phyloP scores from a whole-genome alignment of 2,329 filamentous ascomycete species.

The Cladosporium halotolerans region DNA sequence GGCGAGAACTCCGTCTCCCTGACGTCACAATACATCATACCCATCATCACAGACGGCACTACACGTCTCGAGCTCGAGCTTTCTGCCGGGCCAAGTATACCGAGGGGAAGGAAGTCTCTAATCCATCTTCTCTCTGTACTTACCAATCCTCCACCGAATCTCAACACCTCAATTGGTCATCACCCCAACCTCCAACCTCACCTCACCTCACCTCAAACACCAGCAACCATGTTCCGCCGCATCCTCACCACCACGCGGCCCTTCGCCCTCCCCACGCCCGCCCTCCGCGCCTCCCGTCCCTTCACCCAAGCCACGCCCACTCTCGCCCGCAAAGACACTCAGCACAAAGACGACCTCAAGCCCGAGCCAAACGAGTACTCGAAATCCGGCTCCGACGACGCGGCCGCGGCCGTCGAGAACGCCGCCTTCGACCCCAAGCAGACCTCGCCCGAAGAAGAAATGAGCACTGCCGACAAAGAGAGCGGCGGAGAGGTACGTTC shows the following conservation, averaged over 20 bases:
- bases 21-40: too few species aligned
- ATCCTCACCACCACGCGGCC: neutral
- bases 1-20: too few species aligned
- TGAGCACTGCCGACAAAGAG: constrained; percentile 33
- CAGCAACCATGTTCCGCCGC: constrained; percentile 1
- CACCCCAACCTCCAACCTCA: neutral
- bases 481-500: constrained; percentile 17
- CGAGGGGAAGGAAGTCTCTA: too few species aligned
- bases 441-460: constrained; percentile 61
- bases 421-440: constrained; percentile 64
- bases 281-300: neutral
- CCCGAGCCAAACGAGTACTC: constrained; percentile 61
- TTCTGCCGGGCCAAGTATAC: too few species aligned
- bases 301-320: neutral
- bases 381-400: constrained; percentile 59
- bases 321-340: constrained; percentile 35
- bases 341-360: constrained; percentile 54
- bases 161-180: neutral
- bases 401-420: constrained; percentile 48
- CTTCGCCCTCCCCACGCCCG: neutral
- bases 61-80: too few species aligned
- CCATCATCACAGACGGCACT: too few species aligned
- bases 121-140: too few species aligned
- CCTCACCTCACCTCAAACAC: neutral
- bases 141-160: too few species aligned